These are phyloP conservation scores for Serendipita sp. DNA, from an alignment of 768 basidiomycete genomes.

Conservation along the genomic window DNA sequence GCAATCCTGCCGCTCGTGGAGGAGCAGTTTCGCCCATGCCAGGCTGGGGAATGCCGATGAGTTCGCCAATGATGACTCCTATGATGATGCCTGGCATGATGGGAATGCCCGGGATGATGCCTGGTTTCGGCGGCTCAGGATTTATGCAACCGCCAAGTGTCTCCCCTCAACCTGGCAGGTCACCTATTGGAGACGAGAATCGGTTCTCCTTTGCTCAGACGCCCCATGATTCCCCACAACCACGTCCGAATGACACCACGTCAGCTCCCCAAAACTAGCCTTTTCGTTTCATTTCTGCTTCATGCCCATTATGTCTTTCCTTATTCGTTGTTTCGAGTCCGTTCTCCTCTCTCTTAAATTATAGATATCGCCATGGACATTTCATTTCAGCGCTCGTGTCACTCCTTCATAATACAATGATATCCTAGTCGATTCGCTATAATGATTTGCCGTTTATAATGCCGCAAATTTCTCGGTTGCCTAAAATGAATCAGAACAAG, in stretches of 20 bases:
- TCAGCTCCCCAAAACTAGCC: not conserved
- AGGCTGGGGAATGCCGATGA: conserved; percentile 10
- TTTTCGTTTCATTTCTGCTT: not conserved
- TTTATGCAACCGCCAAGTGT: conserved; percentile 1
- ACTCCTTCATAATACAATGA: not conserved
- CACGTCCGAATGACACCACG: not conserved
- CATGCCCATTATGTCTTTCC: not conserved
- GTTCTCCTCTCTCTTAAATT: not conserved
- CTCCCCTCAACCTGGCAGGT: not conserved
- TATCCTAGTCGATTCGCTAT: not conserved
- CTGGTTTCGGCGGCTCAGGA: not conserved
- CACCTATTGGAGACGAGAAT: not conserved
- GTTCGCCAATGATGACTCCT: conserved; percentile 9
- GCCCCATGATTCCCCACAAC: conserved; percentile 2
- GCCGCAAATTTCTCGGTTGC: conserved; percentile 13
- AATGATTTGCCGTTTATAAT: conserved; percentile 9
- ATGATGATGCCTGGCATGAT: conserved; percentile 11
- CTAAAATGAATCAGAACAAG: conserved; percentile 4
- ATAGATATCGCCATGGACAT: not conserved
- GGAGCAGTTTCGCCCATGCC: conserved; percentile 11
- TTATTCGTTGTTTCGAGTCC: not conserved
- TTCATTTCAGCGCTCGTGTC: not conserved
- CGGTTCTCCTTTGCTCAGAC: not conserved
- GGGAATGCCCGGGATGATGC: not conserved
- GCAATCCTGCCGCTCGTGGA: conserved; percentile 4